A percentile compares a stretch with the other conserved stretches of the same genome.
Evolutionary conservation across 768 basidiomycete genomes (phyloP).

Genomic region (Hortiboletus flavorubellus): DNA sequence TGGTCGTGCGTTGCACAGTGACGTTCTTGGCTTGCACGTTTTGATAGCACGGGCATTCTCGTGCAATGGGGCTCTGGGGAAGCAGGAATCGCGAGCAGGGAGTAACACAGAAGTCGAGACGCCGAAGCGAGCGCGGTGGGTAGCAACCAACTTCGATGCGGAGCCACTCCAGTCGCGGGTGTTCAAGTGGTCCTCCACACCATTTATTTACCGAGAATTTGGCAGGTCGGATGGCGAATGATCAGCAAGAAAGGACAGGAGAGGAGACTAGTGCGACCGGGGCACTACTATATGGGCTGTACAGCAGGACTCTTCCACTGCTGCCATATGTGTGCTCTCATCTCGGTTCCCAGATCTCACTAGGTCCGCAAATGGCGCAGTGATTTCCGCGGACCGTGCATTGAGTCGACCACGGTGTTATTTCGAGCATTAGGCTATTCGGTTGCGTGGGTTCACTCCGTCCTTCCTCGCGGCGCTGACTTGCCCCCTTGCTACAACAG

Average conservation of each 20-base stretch:
- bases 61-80: conserved; percentile 8
- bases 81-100: conserved; percentile 3
- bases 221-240: background rate
- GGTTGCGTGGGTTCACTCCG: conserved; percentile 17
- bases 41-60: conserved; percentile 12
- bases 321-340: conserved; percentile 2
- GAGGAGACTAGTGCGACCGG: background rate
- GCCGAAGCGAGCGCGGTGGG: conserved; percentile 15
- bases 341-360: conserved; percentile 25
- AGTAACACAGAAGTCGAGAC: conserved; percentile 10
- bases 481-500: conserved; percentile 12
- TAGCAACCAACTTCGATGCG: conserved; percentile 20
- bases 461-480: conserved; percentile 16
- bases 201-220: background rate
- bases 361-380: conserved; percentile 21
- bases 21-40: conserved; percentile 17
- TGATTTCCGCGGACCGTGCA: conserved; percentile 33
- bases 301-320: background rate
- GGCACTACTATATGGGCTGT: background rate
- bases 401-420: conserved; percentile 15
- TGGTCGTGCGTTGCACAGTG: conserved; percentile 1
- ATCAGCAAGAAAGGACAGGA: conserved; percentile 4
- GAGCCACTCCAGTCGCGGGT: conserved; percentile 9
- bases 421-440: conserved; percentile 23
- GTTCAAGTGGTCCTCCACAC: background rate